Percentiles rank a stretch among this genome's conserved stretches.
Evolutionary conservation across 345 rosid species (phyloP).

Genomic region (Punica granatum): DNA sequence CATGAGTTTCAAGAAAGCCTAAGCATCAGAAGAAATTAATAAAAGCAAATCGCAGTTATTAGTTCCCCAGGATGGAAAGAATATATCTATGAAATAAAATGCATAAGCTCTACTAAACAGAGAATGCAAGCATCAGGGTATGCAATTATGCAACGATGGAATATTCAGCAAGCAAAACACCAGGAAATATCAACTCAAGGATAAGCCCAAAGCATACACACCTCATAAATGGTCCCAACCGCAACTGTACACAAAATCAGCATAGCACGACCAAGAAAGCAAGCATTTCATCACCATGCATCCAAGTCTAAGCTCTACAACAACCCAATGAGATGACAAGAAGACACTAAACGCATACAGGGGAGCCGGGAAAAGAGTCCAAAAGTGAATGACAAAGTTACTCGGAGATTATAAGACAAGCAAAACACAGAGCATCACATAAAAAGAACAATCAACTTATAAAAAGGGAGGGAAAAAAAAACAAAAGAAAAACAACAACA

Average conservation of each 20-base stretch:
- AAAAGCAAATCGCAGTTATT: background rate
- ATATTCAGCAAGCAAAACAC: background rate
- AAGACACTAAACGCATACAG: background rate
- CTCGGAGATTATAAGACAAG: background rate
- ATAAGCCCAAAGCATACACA: background rate
- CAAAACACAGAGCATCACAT: background rate
- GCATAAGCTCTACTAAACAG: background rate
- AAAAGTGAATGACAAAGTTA: background rate
- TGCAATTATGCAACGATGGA: background rate
- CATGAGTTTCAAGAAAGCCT: background rate
- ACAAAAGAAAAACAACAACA: too few species aligned
- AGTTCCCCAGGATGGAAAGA: background rate
- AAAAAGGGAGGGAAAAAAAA: too few species aligned
- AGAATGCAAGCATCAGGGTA: background rate
- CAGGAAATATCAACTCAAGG: background rate
- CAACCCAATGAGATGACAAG: too few species aligned
- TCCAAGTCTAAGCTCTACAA: background rate
- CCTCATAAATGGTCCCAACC: background rate
- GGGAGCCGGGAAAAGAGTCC: background rate
- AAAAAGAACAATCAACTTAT: background rate
- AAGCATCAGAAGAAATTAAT: background rate
- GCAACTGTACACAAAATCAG: background rate
- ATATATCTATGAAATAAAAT: background rate
- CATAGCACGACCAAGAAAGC: background rate
- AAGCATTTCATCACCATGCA: background rate